Base-by-base conservation (phyloP, 2,329 filamentous ascomycete genomes). In the Pestalotiopsis sp. region DNA sequence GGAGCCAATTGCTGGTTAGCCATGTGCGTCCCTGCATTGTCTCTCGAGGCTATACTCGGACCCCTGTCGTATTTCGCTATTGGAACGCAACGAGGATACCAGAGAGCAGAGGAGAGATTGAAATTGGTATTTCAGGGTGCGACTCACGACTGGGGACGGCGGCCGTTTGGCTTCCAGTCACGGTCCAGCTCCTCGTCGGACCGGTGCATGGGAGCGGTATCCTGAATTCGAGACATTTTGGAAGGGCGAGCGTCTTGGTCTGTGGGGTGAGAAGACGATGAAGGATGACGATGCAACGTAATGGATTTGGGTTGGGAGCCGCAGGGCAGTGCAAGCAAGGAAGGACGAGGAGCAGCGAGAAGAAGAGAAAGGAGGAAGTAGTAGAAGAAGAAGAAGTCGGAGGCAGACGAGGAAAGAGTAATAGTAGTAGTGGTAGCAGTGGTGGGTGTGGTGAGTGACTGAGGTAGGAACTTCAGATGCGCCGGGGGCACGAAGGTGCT, bases 71-170 rank as follows among this genome's bases (percentile, higher is more conserved):
- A 14, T 52, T n/a, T 4, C 61, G 11, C 20, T 52, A 13, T 27
- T 6, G 20, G 13, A 36, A 49, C 36, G 7, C 38, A 39, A 13
- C 39, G 38, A 23, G 20, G 14, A 4, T 20, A 39, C 31, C 11
- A n/a, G 39, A 11, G 41, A 20, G 36, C 25, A 14, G 20, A 59
- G 2, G 31, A 36, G 31, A 36, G 31, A n/a, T 11, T 36, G 57
- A 25, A 23, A n/a, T n/a, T n/a, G 56, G 23, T 13, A 27, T n/a
- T 52, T n/a, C 20, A 23, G 17, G 31, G 23, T 25, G 72, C 71
- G 68, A 89, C 93, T 80, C 86, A 96, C 93, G 93, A 96, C 84
- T 95, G 92, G 73, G 93, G 93, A 73, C 93, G 92, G 77, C 87
- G 87, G 77, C 87, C 89, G 78, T 85, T 95, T 74, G 93, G 92